Evolutionary conservation across 306 rosid species (phyloP).

Genomic region (Quercus berberidifolia): DNA sequence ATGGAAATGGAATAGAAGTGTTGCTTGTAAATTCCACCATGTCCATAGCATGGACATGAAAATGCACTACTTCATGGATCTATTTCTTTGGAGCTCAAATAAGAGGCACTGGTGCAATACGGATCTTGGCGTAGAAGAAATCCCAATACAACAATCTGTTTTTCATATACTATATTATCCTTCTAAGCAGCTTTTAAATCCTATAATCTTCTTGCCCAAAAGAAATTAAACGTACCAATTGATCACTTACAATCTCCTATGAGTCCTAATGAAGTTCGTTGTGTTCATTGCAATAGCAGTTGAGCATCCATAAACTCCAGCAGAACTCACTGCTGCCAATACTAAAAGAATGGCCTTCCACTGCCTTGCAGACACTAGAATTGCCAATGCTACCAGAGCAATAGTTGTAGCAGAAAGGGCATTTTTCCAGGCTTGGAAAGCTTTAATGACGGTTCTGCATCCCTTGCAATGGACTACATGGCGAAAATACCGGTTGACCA

Average conservation of each 20-base stretch:
- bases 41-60: too few species aligned
- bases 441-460: constrained; percentile 67
- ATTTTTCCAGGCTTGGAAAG: constrained; percentile 71
- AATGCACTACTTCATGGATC: too few species aligned
- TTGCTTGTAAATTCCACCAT: too few species aligned
- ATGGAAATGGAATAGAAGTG: too few species aligned
- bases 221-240: neutral
- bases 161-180: neutral
- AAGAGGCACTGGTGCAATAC: neutral
- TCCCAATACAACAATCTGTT: neutral
- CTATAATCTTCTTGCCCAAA: neutral
- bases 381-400: constrained; percentile 49
- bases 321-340: constrained; percentile 52
- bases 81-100: neutral
- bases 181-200: neutral
- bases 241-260: constrained; percentile 66
- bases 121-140: neutral
- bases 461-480: constrained; percentile 83
- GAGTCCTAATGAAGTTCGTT: constrained; percentile 80
- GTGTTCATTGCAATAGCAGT: constrained; percentile 69
- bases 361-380: constrained; percentile 67
- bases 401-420: constrained; percentile 53
- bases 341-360: constrained; percentile 68
- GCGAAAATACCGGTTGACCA: constrained; percentile 79
- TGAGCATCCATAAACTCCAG: constrained; percentile 72